These are phyloP conservation scores for Acacia acuminata DNA, from an alignment of 306 rosid species.

Conservation along the genomic window DNA sequence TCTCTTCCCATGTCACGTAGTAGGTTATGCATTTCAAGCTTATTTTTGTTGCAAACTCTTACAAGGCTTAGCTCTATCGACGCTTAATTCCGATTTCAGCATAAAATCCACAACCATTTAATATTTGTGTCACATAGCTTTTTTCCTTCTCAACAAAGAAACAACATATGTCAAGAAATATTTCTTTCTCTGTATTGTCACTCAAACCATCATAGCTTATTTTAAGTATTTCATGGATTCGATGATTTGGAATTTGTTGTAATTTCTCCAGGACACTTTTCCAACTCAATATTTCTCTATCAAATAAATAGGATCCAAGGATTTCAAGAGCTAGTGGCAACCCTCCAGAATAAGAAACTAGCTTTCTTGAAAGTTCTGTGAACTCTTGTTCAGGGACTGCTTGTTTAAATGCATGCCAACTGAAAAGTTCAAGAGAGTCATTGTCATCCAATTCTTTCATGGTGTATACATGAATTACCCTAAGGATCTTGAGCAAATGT, in stretches of 20 bases:
- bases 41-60: no score
- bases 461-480: no score
- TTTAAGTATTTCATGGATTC: not conserved
- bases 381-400: not conserved
- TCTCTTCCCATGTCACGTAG: no score
- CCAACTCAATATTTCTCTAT: not conserved
- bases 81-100: no score
- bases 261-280: not conserved
- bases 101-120: not conserved
- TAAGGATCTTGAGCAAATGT: no score
- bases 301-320: not conserved
- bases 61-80: no score
- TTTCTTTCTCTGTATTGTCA: not conserved
- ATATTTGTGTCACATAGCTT: not conserved
- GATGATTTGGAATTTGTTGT: not conserved
- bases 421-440: not conserved
- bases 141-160: not conserved
- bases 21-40: no score
- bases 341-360: not conserved
- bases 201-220: not conserved
- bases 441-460: not conserved
- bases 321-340: not conserved
- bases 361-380: not conserved
- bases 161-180: not conserved
- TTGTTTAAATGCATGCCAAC: conserved; percentile 9